Evolutionary conservation across 2,329 filamentous ascomycete genomes (phyloP), one percentile per base, ranked within the genome.

Genomic region (Leptodontidium sp.): DNA sequence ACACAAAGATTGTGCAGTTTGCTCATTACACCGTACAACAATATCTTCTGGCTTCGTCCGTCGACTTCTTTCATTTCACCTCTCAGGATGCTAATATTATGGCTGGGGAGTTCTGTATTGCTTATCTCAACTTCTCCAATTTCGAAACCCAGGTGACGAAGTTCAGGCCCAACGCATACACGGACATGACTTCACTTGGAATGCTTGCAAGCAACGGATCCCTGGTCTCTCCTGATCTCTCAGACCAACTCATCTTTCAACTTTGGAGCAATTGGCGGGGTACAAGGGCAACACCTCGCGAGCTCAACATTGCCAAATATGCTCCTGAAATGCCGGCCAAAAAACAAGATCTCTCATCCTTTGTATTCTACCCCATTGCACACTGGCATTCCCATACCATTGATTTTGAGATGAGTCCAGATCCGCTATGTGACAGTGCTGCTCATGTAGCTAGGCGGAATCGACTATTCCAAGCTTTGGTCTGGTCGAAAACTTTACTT

Each of bases 11-110:
- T 4, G 59, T 72, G 1, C 62, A 68, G 53, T 47, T 73, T 4
- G 68, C 71, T 21, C 71, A 73, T 61, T 71, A 71, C 17, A 73
- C 71, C 4, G 69, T 73, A 7, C 67, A 70, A 45, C 69, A 73
- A 38, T 70, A 73, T 57, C 52, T 71, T 7, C 32, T 73, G 17
- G n/a, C 58, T 15, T 3, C 17, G 5, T 21, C 40, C 12, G 14
- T 15, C 3, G 26, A 5, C 4, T 15, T 5, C 9, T 71, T 69
- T 21, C 65, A 67, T 17, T 69, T 70, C 15, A 62, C 57, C 2
- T 2, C 65, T 4, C 4, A 61, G 24, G 65, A 72, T 29, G 71
- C 66, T 1, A 67, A 71, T 15, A 7, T 61, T 15, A 61, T 67
- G 62, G 62, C 66, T 26, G 70, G 70, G n/a, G 50, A 70, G 17